A percentile compares a stretch with the other conserved stretches of the same genome.
phyloP scores from a whole-genome alignment of 2,329 filamentous ascomycete species.

The Cladophialophora carrionii region DNA sequence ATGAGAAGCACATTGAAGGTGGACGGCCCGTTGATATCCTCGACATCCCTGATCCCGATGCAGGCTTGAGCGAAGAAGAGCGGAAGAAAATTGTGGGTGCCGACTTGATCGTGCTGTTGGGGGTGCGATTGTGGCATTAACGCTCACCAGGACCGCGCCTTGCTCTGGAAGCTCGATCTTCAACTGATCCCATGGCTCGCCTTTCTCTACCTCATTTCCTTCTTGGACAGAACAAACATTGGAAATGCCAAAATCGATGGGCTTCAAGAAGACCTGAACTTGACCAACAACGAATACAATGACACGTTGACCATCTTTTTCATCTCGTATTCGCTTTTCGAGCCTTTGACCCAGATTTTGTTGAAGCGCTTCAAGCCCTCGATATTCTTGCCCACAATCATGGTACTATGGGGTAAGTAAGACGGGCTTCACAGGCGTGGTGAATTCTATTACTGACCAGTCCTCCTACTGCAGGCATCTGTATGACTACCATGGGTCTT shows the following conservation, averaged over 20 bases:
- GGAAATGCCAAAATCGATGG: constrained; percentile 70
- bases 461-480: constrained; percentile 40
- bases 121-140: constrained; percentile 7
- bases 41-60: constrained; percentile 60
- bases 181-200: constrained; percentile 53
- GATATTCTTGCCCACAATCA: constrained; percentile 79
- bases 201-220: constrained; percentile 50
- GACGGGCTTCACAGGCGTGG: not conserved
- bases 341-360: constrained; percentile 74
- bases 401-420: constrained; percentile 58
- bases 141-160: constrained; percentile 46
- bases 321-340: constrained; percentile 78
- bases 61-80: constrained; percentile 66
- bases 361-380: constrained; percentile 76
- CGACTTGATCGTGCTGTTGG: not conserved
- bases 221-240: constrained; percentile 65
- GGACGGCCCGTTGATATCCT: constrained; percentile 25
- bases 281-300: constrained; percentile 71
- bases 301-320: constrained; percentile 81
- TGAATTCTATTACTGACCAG: constrained; percentile 3
- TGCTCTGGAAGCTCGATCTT: constrained; percentile 52
- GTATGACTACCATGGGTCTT: constrained; percentile 52
- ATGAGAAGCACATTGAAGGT: constrained; percentile 29
- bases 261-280: constrained; percentile 61
- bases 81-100: constrained; percentile 60